Percentiles rank a stretch among this genome's conserved stretches.
Evolutionary conservation across 768 basidiomycete genomes (phyloP).

Genomic region (Leccinum broughii): DNA sequence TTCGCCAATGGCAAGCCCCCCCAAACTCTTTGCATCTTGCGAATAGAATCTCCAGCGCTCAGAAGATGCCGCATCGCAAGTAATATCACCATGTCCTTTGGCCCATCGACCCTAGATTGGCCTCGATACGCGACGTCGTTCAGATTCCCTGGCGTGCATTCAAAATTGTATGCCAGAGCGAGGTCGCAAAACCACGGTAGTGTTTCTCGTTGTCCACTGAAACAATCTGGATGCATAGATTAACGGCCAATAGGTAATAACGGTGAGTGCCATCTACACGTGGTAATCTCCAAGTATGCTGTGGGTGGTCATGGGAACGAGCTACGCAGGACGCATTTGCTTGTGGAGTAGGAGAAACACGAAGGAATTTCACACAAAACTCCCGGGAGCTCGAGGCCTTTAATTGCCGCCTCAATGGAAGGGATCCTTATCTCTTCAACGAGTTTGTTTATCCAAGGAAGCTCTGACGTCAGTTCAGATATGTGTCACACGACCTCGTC

Average conservation of each 20-base stretch:
- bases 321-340: not conserved
- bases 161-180: not conserved
- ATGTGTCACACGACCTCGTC: not conserved
- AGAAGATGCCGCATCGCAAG: not conserved
- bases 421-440: not conserved
- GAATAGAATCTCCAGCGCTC: not conserved
- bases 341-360: not conserved
- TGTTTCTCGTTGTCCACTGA: conserved; percentile 6
- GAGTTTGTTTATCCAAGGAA: not conserved
- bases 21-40: conserved; percentile 6
- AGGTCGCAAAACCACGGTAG: not conserved
- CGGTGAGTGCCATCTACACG: not conserved
- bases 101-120: not conserved
- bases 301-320: not conserved
- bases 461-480: not conserved
- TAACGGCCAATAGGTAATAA: not conserved
- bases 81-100: not conserved
- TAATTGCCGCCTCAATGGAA: not conserved
- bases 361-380: conserved; percentile 4
- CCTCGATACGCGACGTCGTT: not conserved
- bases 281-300: conserved; percentile 3
- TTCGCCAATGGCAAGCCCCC: conserved; percentile 2
- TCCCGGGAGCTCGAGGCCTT: not conserved
- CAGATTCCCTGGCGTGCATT: conserved; percentile 1
- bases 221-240: not conserved